Conservation (phyloP, 805 yeast genomes). For the Maudiozyma bulderi region DNA sequence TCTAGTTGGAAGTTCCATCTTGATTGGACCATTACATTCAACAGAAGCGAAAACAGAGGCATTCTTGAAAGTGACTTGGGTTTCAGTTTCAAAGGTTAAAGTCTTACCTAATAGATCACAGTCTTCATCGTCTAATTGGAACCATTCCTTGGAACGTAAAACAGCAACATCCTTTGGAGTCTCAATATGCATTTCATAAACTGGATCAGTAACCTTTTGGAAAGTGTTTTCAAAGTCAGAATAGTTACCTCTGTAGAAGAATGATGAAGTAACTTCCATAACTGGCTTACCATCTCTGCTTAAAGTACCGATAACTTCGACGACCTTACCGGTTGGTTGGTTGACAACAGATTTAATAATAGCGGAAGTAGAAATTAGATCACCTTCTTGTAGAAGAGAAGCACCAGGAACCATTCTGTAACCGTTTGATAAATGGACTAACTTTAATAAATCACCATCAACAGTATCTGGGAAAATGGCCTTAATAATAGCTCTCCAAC, state of each 20-base stretch:
- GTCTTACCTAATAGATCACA: conserved; percentile 68
- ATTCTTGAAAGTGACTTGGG: conserved; percentile 73
- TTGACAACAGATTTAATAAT: conserved; percentile 80
- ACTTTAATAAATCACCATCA: conserved; percentile 89
- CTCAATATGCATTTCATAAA: conserved; percentile 65
- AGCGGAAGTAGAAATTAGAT: conserved; percentile 73
- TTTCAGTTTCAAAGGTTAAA: conserved; percentile 80
- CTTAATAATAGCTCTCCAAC: conserved; percentile 96
- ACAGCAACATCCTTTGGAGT: conserved; percentile 87
- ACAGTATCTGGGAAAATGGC: conserved; percentile 95
- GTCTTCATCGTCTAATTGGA: conserved; percentile 63
- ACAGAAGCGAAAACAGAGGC: conserved; percentile 70
- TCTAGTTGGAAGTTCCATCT: conserved; percentile 83
- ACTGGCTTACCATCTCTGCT: conserved; percentile 69
- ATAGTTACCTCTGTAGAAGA: conserved; percentile 93
- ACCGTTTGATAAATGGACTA: conserved; percentile 92
- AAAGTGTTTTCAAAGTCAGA: conserved; percentile 84
- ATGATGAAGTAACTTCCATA: conserved; percentile 88
- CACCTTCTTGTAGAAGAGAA: conserved; percentile 79
- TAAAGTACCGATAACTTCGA: conserved; percentile 87
- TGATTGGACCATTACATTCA: conserved; percentile 73
- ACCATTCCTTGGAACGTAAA: conserved; percentile 94
- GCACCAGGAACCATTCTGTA: conserved; percentile 91
- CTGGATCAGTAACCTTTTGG: conserved; percentile 78
- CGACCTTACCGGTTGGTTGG: conserved; percentile 89